These are phyloP conservation scores for Gymnopilus junonius DNA, from an alignment of 768 basidiomycete species.

Conservation along the genomic window DNA sequence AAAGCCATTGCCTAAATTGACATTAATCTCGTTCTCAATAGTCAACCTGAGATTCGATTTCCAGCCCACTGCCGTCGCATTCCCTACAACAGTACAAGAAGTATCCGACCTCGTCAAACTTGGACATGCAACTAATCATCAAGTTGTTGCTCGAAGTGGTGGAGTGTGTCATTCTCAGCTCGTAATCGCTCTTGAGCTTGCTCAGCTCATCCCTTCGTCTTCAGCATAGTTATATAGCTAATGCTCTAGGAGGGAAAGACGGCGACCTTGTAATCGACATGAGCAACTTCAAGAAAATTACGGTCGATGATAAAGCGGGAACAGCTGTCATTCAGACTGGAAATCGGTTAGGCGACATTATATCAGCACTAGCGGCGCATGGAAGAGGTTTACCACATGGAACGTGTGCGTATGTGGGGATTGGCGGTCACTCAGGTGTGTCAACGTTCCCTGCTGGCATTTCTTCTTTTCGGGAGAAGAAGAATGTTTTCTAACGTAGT, in stretches of 20 bases:
- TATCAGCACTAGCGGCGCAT: slow-evolving; percentile 35
- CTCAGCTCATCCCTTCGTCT: neutral
- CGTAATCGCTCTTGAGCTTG: neutral
- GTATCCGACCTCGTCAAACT: slow-evolving; percentile 38
- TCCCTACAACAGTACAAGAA: slow-evolving; percentile 33
- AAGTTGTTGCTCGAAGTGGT: slow-evolving; percentile 46
- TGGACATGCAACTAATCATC: slow-evolving; percentile 32
- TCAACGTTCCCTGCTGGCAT: neutral
- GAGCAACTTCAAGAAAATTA: slow-evolving; percentile 38
- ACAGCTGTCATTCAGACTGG: slow-evolving; percentile 44
- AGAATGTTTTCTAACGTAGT: neutral
- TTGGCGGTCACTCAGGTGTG: slow-evolving; percentile 50
- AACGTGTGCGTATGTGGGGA: slow-evolving; percentile 51
- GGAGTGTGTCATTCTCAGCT: slow-evolving; percentile 35
- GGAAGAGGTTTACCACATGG: slow-evolving; percentile 55
- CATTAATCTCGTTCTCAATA: slow-evolving; percentile 14
- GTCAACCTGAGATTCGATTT: slow-evolving; percentile 38
- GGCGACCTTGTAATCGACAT: slow-evolving; percentile 50
- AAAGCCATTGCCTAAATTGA: neutral
- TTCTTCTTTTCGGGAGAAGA: neutral
- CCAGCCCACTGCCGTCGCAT: slow-evolving; percentile 33
- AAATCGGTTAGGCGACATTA: slow-evolving; percentile 48
- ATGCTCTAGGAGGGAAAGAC: slow-evolving; percentile 47
- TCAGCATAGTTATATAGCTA: slow-evolving; percentile 53
- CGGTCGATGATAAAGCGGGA: slow-evolving; percentile 31